Conservation (phyloP, 306 rosid species). For the Crotalaria pallida region DNA sequence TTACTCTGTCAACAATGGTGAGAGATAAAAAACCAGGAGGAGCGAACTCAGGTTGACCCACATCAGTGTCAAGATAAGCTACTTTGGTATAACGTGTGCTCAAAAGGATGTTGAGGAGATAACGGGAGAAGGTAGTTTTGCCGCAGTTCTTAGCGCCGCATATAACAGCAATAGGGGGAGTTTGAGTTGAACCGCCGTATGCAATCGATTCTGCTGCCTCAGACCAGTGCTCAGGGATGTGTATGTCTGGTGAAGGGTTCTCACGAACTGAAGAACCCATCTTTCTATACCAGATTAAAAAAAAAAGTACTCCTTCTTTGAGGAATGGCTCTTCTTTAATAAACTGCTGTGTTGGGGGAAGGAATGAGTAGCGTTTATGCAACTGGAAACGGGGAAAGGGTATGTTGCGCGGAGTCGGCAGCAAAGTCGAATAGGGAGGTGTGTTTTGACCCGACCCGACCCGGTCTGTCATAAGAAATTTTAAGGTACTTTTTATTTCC, state of each 20-base stretch:
- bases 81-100: slow-evolving; percentile 47
- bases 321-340: background rate
- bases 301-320: background rate
- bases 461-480: too few relatives aligned
- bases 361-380: too few relatives aligned
- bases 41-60: slow-evolving; percentile 92
- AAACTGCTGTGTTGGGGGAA: too few relatives aligned
- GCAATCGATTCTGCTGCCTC: slow-evolving; percentile 57
- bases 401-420: too few relatives aligned
- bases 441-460: too few relatives aligned
- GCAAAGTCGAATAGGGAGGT: too few relatives aligned
- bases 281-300: too few relatives aligned
- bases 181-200: slow-evolving; percentile 22
- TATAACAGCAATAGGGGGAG: slow-evolving; percentile 59
- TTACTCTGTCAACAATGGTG: slow-evolving; percentile 46
- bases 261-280: slow-evolving; percentile 36
- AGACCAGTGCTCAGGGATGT: slow-evolving; percentile 67
- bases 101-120: slow-evolving; percentile 70
- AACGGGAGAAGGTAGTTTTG: slow-evolving; percentile 81
- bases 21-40: slow-evolving; percentile 83
- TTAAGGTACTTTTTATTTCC: too few relatives aligned
- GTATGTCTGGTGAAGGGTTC: slow-evolving; percentile 40
- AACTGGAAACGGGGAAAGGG: too few relatives aligned
- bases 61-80: slow-evolving; percentile 82
- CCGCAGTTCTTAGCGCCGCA: slow-evolving; percentile 90